These are phyloP conservation scores for Metschnikowia similis DNA, from an alignment of 805 yeast genomes.

Conservation along the genomic window DNA sequence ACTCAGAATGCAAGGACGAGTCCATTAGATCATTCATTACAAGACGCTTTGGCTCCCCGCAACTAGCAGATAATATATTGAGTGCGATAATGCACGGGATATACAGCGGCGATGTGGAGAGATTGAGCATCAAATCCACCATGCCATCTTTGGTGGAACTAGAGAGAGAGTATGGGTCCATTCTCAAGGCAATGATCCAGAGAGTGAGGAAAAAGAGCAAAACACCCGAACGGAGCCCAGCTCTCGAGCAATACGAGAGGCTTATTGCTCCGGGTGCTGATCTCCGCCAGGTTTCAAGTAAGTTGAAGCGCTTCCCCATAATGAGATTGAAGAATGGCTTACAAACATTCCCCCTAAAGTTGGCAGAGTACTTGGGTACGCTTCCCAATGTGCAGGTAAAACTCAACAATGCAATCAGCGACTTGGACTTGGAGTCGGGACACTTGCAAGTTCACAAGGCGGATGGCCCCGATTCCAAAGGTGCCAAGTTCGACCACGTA, in stretches of 20 bases:
- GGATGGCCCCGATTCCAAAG: not conserved
- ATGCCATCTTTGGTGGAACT: constrained; percentile 51
- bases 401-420: constrained; percentile 22
- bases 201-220: constrained; percentile 19
- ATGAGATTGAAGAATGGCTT: constrained; percentile 55
- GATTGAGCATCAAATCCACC: constrained; percentile 62
- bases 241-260: constrained; percentile 35
- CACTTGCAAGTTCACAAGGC: constrained; percentile 2
- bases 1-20: constrained; percentile 49
- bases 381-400: constrained; percentile 40
- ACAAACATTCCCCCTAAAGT: constrained; percentile 44
- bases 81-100: constrained; percentile 88
- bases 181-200: constrained; percentile 44
- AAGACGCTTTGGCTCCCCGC: constrained; percentile 61
- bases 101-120: constrained; percentile 67
- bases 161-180: constrained; percentile 59
- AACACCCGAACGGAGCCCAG: constrained; percentile 4
- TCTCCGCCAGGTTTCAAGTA: constrained; percentile 30
- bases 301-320: constrained; percentile 57
- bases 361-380: constrained; percentile 34
- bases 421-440: constrained; percentile 18
- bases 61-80: constrained; percentile 52
- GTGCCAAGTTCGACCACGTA: constrained; percentile 46
- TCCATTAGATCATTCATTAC: constrained; percentile 61
- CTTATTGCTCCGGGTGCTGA: constrained; percentile 38